These are phyloP conservation scores for Nannizzia gypsea DNA, from an alignment of 2,329 filamentous ascomycete genomes.

Conservation along the genomic window DNA sequence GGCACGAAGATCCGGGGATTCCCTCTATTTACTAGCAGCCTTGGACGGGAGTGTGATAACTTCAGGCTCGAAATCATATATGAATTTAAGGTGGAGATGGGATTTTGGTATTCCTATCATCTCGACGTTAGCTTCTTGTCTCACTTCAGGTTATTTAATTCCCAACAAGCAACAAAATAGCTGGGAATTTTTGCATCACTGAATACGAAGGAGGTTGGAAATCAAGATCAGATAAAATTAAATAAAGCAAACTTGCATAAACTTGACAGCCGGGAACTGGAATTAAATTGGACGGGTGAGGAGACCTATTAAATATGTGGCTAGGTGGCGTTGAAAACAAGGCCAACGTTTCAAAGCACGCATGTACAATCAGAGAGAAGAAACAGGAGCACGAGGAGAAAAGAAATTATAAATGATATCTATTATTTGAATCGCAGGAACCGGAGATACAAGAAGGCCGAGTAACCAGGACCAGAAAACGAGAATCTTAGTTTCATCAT, in stretches of 20 bases:
- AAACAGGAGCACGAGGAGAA: neutral
- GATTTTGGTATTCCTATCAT: neutral
- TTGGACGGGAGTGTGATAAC: neutral
- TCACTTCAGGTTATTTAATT: neutral
- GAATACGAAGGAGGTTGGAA: neutral
- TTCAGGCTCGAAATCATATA: neutral
- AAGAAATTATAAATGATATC: constrained; percentile 3
- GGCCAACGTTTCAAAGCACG: neutral
- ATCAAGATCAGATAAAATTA: neutral
- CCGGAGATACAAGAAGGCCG: neutral
- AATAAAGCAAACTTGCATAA: neutral
- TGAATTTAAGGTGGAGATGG: neutral
- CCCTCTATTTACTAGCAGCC: neutral
- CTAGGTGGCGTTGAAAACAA: neutral
- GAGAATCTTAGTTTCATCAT: neutral
- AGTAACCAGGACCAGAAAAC: neutral
- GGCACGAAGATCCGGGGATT: neutral
- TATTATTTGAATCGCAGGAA: neutral
- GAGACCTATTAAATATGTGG: neutral
- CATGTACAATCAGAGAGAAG: neutral
- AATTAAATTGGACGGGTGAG: neutral
- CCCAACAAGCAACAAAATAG: neutral
- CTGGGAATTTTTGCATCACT: neutral
- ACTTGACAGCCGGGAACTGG: neutral
- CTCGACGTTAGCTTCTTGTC: neutral